These are phyloP conservation scores for Exophiala oligosperma DNA, from an alignment of 2,329 filamentous ascomycete genomes.

Conservation along the genomic window DNA sequence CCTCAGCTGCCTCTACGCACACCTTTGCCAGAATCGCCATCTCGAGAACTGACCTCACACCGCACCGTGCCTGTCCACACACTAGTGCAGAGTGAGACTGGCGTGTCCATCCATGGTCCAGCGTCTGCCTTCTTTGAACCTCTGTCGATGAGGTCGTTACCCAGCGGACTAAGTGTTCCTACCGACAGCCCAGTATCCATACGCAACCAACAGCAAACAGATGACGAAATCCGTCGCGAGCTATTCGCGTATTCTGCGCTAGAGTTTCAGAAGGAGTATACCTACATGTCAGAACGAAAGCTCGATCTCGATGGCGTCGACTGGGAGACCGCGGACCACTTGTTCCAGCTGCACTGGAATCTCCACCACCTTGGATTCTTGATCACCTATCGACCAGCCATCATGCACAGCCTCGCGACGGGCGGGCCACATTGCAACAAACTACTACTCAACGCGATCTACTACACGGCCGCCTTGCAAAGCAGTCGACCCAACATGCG, in stretches of 20 bases:
- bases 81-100: background rate
- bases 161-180: background rate
- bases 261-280: conserved; percentile 2
- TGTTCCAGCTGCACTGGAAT: conserved; percentile 40
- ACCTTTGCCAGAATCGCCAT: background rate
- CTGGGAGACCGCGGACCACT: conserved; percentile 38
- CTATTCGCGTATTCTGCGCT: conserved; percentile 3
- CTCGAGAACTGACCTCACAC: background rate
- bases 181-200: background rate
- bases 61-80: background rate
- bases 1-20: background rate
- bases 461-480: background rate
- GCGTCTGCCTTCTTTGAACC: background rate
- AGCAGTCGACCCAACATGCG: background rate
- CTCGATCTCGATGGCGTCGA: conserved; percentile 39
- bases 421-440: conserved; percentile 41
- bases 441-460: conserved; percentile 38
- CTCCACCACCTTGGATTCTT: conserved; percentile 41
- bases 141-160: background rate
- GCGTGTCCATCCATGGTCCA: background rate
- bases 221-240: background rate
- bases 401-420: conserved; percentile 41
- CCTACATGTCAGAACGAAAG: background rate
- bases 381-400: conserved; percentile 41
- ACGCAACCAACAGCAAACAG: background rate